A percentile compares a stretch with the other conserved stretches of the same genome.
Evolutionary conservation across 805 yeast genomes (phyloP).

Genomic region (Isabelozyma pseudorhagii): DNA sequence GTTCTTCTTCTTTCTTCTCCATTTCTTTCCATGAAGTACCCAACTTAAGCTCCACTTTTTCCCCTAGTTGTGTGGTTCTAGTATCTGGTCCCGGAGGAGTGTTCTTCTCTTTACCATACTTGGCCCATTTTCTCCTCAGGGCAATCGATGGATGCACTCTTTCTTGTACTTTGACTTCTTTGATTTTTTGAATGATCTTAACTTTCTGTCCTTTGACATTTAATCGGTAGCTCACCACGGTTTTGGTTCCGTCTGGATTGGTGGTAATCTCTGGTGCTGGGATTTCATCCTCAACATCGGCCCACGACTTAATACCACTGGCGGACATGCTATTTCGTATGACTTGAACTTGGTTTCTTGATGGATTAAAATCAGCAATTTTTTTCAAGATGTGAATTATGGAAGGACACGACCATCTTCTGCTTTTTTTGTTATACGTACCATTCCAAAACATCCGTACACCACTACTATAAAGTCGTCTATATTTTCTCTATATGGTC

Average conservation of each 20-base stretch:
- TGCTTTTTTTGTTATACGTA: no score
- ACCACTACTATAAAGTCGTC: not conserved
- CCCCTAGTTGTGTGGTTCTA: slow-evolving; percentile 86
- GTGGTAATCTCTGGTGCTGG: slow-evolving; percentile 71
- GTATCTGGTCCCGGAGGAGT: slow-evolving; percentile 83
- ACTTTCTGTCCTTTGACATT: slow-evolving; percentile 81
- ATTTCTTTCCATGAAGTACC: slow-evolving; percentile 75
- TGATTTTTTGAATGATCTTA: slow-evolving; percentile 82
- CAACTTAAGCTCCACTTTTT: slow-evolving; percentile 71
- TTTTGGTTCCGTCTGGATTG: slow-evolving; percentile 86
- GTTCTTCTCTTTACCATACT: slow-evolving; percentile 77
- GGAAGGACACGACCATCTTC: not conserved
- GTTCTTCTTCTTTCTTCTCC: slow-evolving; percentile 68
- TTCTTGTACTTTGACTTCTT: slow-evolving; percentile 72
- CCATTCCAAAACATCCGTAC: not conserved
- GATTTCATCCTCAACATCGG: slow-evolving; percentile 70
- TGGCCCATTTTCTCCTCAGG: slow-evolving; percentile 81
- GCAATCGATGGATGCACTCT: slow-evolving; percentile 84
- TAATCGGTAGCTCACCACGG: slow-evolving; percentile 72
- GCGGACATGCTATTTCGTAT: slow-evolving; percentile 20
- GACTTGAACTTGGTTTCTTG: no score
- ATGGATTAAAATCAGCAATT: not conserved
- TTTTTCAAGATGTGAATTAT: not conserved
- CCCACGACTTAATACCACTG: slow-evolving; percentile 54
- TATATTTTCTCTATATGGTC: not conserved